These are phyloP conservation scores for Gracilaria domingensis DNA, from an alignment of 23 red algal species.

Conservation along the genomic window DNA sequence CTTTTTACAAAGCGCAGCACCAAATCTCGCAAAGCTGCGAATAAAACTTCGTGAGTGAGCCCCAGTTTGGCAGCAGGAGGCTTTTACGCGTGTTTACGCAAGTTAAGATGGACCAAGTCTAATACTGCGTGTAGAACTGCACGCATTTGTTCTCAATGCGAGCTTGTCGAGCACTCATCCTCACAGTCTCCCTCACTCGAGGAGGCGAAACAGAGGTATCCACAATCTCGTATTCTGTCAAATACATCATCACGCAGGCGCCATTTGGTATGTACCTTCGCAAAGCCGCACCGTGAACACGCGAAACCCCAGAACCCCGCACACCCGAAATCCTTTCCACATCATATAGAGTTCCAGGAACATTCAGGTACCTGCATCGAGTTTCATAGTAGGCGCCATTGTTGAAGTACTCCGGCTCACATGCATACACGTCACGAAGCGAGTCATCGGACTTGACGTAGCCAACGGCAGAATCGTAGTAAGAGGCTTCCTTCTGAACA, in stretches of 20 bases:
- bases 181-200: neutral
- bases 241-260: conserved; percentile 29
- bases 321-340: neutral
- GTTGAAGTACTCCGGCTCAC: conserved; percentile 17
- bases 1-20: too few relatives aligned
- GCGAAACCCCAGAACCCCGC: conserved; percentile 5
- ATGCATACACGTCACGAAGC: neutral
- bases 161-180: conserved; percentile 9
- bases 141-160: conserved; percentile 29
- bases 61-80: too few relatives aligned
- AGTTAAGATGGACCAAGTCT: too few relatives aligned
- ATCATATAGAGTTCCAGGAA: conserved; percentile 5
- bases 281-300: neutral
- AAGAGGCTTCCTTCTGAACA: neutral
- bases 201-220: conserved; percentile 24
- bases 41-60: too few relatives aligned
- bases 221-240: conserved; percentile 24
- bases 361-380: conserved; percentile 3
- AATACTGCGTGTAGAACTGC: conserved; percentile 12
- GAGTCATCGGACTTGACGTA: neutral
- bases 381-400: neutral
- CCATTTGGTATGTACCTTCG: conserved; percentile 26
- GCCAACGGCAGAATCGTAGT: conserved; percentile 6
- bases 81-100: too few relatives aligned
- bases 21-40: too few relatives aligned